phyloP scores from a whole-genome alignment of 108 stramenopile species.

The Nitzschia palea region DNA sequence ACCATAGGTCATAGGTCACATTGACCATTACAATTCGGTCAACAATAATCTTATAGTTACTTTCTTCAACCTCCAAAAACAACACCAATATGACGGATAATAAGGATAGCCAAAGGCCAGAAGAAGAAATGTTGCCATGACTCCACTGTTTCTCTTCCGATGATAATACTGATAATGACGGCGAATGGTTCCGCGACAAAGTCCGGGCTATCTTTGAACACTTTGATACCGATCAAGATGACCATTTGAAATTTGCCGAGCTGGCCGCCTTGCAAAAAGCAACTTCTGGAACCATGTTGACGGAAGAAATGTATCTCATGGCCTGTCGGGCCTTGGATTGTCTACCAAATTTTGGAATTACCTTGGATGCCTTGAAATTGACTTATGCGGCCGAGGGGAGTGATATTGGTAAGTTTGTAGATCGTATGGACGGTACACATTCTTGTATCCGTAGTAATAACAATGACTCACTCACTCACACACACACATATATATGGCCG shows the following conservation, averaged over 20 bases:
- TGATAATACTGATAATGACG: conserved; percentile 19
- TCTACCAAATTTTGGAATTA: conserved; percentile 38
- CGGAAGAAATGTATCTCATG: conserved; percentile 44
- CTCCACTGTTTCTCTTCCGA: conserved; percentile 8
- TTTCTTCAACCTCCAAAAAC: no score
- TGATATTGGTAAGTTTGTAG: conserved; percentile 17
- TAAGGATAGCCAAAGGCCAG: no score
- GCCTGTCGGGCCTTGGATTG: conserved; percentile 45
- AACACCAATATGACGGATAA: no score
- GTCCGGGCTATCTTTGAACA: conserved; percentile 36
- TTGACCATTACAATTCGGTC: no score
- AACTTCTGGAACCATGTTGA: conserved; percentile 35
- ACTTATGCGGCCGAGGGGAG: conserved; percentile 53
- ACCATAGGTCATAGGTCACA: no score
- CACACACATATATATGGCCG: background rate
- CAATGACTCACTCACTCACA: no score
- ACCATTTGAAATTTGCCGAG: conserved; percentile 40
- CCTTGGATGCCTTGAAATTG: conserved; percentile 43
- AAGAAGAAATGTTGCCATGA: background rate
- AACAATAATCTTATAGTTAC: no score
- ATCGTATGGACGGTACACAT: background rate
- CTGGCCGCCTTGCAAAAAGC: conserved; percentile 35
- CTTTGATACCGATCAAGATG: conserved; percentile 53
- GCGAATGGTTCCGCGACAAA: conserved; percentile 37
- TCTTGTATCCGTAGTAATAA: background rate